Conservation (phyloP, 2,329 filamentous ascomycete genomes). For the Aspergillus sp. region DNA sequence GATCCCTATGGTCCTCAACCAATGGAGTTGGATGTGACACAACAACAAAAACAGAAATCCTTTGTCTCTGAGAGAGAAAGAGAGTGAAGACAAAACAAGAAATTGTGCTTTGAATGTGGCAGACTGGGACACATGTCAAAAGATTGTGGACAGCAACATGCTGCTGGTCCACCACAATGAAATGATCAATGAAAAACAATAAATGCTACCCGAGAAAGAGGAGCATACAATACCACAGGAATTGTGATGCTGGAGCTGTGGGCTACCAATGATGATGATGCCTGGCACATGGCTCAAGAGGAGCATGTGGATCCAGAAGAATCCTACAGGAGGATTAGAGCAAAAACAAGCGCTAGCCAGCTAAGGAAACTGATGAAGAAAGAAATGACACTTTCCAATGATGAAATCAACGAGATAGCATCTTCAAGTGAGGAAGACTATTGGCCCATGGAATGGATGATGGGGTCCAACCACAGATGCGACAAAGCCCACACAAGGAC, state of each 20-base stretch:
- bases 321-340: neutral
- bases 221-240: conserved; percentile 1
- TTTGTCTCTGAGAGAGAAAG: neutral
- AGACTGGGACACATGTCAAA: conserved; percentile 1
- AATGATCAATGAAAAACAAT: neutral
- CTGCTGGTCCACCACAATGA: neutral
- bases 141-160: neutral
- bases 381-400: too few relatives aligned
- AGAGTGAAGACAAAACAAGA: neutral
- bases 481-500: neutral
- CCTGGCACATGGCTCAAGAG: neutral
- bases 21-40: conserved; percentile 1
- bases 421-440: neutral
- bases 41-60: too few relatives aligned
- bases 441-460: neutral
- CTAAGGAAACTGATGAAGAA: too few relatives aligned
- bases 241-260: neutral
- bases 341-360: neutral
- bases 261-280: neutral
- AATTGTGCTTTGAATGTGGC: conserved; percentile 3
- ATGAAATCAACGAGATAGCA: neutral
- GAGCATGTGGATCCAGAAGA: too few relatives aligned
- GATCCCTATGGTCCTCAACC: conserved; percentile 2
- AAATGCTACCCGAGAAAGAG: conserved; percentile 1
- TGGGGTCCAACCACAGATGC: neutral